phyloP scores from a whole-genome alignment of 2,329 filamentous ascomycete genomes.

The Cytospora paraplurivora region DNA sequence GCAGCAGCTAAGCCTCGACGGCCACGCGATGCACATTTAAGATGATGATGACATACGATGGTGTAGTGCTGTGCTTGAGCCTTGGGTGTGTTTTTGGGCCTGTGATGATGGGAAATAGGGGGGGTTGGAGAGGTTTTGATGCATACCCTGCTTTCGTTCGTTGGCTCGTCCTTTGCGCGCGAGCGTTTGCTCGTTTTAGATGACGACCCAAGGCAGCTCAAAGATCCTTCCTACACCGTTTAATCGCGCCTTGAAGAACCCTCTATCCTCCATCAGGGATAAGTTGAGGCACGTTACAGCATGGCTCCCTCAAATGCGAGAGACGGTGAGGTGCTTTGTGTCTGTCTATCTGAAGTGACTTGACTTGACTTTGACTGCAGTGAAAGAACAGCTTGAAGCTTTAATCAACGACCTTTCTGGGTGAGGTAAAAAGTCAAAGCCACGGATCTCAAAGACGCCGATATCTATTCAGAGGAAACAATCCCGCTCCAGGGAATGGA shows the following conservation, averaged over 20 bases:
- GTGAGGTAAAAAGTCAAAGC: slow-evolving; percentile 16
- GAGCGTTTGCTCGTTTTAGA: slow-evolving; percentile 5
- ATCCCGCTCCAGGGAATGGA: slow-evolving; percentile 19
- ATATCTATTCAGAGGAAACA: slow-evolving; percentile 15
- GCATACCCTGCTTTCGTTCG: slow-evolving; percentile 28
- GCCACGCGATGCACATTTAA: slow-evolving; percentile 27
- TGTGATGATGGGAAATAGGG: slow-evolving; percentile 10
- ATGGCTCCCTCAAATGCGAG: slow-evolving; percentile 23
- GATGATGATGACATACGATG: slow-evolving; percentile 23
- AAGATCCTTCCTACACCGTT: slow-evolving; percentile 28
- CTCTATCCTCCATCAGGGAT: slow-evolving; percentile 29
- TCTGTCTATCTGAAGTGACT: slow-evolving; percentile 28
- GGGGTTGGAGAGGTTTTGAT: slow-evolving; percentile 25
- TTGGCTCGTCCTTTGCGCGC: slow-evolving; percentile 9
- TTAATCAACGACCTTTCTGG: slow-evolving; percentile 23
- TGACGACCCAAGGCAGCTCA: slow-evolving; percentile 13
- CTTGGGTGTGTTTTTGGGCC: not conserved
- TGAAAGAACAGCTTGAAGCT: slow-evolving; percentile 4
- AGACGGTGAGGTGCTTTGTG: slow-evolving; percentile 24
- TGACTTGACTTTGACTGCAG: slow-evolving; percentile 19
- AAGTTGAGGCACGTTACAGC: slow-evolving; percentile 25
- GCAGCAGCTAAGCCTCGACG: slow-evolving; percentile 12
- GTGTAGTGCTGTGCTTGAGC: slow-evolving; percentile 23
- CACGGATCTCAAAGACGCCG: slow-evolving; percentile 12
- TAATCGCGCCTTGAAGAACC: slow-evolving; percentile 22